A percentile compares a stretch with the other conserved stretches of the same genome.
Conservation (phyloP, 129 eudicot genomes). For the Erigeron canadensis region DNA sequence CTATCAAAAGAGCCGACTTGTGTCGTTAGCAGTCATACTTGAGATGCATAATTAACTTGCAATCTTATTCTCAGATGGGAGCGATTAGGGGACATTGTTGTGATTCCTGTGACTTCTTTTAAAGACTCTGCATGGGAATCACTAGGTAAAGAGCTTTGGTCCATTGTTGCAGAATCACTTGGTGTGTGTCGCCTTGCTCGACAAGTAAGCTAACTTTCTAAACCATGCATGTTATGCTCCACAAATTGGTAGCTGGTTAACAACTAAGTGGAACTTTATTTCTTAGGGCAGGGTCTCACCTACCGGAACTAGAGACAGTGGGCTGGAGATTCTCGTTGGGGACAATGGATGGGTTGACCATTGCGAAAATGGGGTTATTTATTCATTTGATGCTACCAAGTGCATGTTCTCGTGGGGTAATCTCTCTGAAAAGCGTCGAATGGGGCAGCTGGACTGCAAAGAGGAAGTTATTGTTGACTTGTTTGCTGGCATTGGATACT, state of each 20-base stretch:
- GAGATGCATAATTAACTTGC: background rate
- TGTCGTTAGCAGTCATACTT: no score
- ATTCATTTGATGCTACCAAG: conserved; percentile 94
- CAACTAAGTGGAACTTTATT: conserved; percentile 7
- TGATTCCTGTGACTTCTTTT: conserved; percentile 77
- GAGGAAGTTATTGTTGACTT: conserved; percentile 86
- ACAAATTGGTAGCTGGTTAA: conserved; percentile 12
- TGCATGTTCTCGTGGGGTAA: conserved; percentile 99
- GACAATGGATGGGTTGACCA: conserved; percentile 92
- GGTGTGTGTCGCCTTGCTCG: conserved; percentile 92
- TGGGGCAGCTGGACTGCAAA: conserved; percentile 72
- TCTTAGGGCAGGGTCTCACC: conserved; percentile 78
- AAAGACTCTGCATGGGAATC: conserved; percentile 72
- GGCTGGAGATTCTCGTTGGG: conserved; percentile 86
- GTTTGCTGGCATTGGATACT: conserved; percentile 95
- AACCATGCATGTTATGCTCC: background rate
- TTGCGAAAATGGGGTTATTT: conserved; percentile 86
- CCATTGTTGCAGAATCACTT: conserved; percentile 67
- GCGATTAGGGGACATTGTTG: conserved; percentile 84
- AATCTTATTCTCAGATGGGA: conserved; percentile 69
- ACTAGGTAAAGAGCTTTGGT: conserved; percentile 71
- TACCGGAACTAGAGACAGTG: conserved; percentile 87
- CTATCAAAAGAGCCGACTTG: background rate
- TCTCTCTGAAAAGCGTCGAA: conserved; percentile 93
- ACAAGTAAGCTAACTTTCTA: conserved; percentile 55